Conservation (phyloP, 208 protist genomes). For the Trypanosoma lewisi region DNA sequence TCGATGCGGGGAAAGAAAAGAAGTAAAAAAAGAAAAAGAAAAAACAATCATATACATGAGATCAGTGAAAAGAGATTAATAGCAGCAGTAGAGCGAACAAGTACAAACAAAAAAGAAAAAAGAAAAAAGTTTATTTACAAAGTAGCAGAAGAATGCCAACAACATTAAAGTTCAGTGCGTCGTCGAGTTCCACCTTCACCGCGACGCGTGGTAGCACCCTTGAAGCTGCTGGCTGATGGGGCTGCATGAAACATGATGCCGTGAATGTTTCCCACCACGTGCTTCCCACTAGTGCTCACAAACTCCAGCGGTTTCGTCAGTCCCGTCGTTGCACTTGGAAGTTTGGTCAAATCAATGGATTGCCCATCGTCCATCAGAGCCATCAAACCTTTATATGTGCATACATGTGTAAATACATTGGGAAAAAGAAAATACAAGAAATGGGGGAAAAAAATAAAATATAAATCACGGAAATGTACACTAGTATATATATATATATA, state of each 20-base stretch:
- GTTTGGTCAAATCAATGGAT: constrained; percentile 13
- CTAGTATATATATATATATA: background rate
- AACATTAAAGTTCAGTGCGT: constrained; percentile 16
- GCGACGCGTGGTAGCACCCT: background rate
- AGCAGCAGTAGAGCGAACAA: no score
- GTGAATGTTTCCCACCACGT: constrained; percentile 71
- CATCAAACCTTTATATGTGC: background rate
- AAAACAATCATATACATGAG: no score
- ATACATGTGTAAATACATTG: background rate
- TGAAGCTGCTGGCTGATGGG: constrained; percentile 4
- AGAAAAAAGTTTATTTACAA: background rate
- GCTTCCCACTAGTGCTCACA: constrained; percentile 49
- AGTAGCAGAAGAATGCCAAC: background rate
- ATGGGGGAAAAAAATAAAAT: background rate
- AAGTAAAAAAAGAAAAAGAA: constrained; percentile 22
- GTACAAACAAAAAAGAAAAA: background rate
- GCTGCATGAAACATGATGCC: constrained; percentile 52
- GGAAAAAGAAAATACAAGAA: background rate
- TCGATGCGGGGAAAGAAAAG: no score
- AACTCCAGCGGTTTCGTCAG: constrained; percentile 37
- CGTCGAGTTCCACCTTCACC: constrained; percentile 5
- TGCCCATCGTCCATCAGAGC: constrained; percentile 3
- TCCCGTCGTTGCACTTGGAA: constrained; percentile 23
- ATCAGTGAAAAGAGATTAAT: no score
- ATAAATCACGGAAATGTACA: background rate